Conservation (phyloP, 768 basidiomycete species). For the Porphyrellus cyaneotinctus region DNA sequence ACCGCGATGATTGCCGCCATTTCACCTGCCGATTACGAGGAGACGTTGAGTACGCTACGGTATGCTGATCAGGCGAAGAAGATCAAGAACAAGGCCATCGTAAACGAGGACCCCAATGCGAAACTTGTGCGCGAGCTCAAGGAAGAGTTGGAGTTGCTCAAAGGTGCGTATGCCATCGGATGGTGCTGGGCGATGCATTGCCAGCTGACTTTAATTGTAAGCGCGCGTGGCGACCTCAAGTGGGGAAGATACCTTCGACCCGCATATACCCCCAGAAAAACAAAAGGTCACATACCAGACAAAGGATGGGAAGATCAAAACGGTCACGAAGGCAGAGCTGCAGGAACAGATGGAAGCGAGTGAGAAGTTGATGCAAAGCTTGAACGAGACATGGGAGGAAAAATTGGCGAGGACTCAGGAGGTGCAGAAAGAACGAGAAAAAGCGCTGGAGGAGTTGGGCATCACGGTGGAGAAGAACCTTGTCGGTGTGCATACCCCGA, state of each 20-base stretch:
- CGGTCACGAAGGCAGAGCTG: constrained; percentile 93
- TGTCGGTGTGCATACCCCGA: constrained; percentile 96
- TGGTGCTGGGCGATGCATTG: neutral
- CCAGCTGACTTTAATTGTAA: constrained; percentile 26
- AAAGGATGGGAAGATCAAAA: constrained; percentile 90
- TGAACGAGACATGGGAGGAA: constrained; percentile 97
- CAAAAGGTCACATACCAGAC: constrained; percentile 94
- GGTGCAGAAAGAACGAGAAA: constrained; percentile 95
- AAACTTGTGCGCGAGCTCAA: constrained; percentile 98
- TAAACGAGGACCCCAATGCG: constrained; percentile 99
- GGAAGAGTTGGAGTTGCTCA: constrained; percentile 91
- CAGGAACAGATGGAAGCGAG: constrained; percentile 95
- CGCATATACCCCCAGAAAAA: constrained; percentile 84
- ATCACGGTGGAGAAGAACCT: constrained; percentile 96
- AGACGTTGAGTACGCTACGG: constrained; percentile 92
- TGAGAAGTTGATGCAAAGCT: constrained; percentile 90
- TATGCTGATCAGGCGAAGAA: constrained; percentile 99
- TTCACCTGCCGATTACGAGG: constrained; percentile 97
- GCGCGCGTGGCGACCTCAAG: constrained; percentile 70
- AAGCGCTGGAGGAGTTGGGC: constrained; percentile 94
- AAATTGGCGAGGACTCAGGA: constrained; percentile 88
- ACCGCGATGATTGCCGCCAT: constrained; percentile 99
- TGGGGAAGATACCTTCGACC: constrained; percentile 78
- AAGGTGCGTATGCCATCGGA: constrained; percentile 47
- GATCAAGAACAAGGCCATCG: constrained; percentile 99